A percentile compares a stretch with the other conserved stretches of the same genome.
These are phyloP conservation scores for Cicer arietinum DNA, from an alignment of 306 rosid genomes.

Conservation along the genomic window DNA sequence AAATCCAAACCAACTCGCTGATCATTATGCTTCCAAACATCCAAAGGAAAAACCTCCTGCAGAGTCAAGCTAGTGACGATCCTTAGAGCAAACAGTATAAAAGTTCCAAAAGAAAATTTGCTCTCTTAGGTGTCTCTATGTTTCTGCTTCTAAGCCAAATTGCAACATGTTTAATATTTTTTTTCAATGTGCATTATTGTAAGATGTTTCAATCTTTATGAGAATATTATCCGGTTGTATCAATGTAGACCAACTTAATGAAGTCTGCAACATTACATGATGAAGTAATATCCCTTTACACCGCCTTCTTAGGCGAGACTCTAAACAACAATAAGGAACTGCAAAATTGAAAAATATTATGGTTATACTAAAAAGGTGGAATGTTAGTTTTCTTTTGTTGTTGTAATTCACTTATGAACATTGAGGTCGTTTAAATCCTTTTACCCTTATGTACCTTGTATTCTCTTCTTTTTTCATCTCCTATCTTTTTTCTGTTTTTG, in stretches of 20 bases:
- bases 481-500: neutral
- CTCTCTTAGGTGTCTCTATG: conserved; percentile 36
- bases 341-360: conserved; percentile 18
- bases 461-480: too few species aligned
- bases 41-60: conserved; percentile 91
- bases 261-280: conserved; percentile 12
- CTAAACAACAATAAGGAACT: conserved; percentile 4
- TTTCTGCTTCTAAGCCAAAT: conserved; percentile 36
- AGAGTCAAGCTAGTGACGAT: conserved; percentile 57
- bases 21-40: conserved; percentile 90
- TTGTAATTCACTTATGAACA: neutral
- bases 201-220: conserved; percentile 40
- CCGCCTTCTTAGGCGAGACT: conserved; percentile 12
- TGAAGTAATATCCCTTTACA: conserved; percentile 8
- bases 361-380: neutral
- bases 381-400: neutral
- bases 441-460: neutral
- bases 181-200: conserved; percentile 40
- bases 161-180: conserved; percentile 34
- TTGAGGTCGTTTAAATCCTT: neutral
- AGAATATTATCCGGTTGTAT: conserved; percentile 38
- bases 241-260: conserved; percentile 18
- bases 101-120: conserved; percentile 27
- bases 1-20: conserved; percentile 79
- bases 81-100: conserved; percentile 33